phyloP scores from a whole-genome alignment of 148 eudicot genomes.

The Rhododendron vialii region DNA sequence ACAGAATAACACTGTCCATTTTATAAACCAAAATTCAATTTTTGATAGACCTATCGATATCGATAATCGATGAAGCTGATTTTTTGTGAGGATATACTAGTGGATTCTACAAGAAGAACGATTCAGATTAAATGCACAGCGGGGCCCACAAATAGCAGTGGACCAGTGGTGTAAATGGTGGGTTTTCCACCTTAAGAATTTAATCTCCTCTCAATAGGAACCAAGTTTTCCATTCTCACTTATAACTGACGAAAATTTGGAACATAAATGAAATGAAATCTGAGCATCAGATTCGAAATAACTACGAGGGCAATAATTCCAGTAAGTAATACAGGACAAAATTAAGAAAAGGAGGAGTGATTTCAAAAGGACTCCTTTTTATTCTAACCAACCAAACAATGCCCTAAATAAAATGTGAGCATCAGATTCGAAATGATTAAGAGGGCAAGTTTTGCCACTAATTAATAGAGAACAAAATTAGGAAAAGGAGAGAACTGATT shows the following conservation, averaged over 20 bases:
- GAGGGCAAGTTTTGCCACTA: neutral
- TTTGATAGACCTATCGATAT: too few species aligned
- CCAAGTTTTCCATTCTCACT: neutral
- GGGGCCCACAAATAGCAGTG: neutral
- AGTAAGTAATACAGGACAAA: neutral
- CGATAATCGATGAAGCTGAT: too few species aligned
- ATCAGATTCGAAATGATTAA: neutral
- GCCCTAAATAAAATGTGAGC: neutral
- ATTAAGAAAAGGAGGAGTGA: neutral
- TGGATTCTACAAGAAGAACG: neutral
- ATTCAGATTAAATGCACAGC: too few species aligned
- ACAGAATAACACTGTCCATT: too few species aligned
- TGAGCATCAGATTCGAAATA: neutral
- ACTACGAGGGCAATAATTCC: neutral
- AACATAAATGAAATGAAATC: neutral
- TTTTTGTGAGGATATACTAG: neutral
- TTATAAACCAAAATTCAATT: too few species aligned
- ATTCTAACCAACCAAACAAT: slow-evolving; percentile 4
- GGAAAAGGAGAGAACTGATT: neutral
- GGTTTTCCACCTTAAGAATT: neutral
- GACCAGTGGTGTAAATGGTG: neutral
- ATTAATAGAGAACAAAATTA: neutral
- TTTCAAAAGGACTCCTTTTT: neutral
- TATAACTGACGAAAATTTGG: neutral
- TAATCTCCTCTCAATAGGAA: neutral